Conservation (phyloP, 495 filamentous ascomycete genomes). For the Clavariopsis aquatica region DNA sequence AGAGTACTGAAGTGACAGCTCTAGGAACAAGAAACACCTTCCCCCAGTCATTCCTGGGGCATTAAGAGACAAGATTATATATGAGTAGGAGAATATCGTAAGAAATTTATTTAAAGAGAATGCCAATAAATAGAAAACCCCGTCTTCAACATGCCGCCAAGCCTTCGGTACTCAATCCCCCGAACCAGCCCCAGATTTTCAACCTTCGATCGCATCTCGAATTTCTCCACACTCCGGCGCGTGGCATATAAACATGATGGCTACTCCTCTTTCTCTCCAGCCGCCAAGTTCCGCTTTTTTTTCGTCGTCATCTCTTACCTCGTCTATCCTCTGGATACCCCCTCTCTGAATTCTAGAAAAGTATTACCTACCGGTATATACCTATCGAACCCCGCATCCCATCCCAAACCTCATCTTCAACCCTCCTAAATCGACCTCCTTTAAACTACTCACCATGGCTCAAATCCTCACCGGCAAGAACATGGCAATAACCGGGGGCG, state of each 20-base stretch:
- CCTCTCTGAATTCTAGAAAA: conserved; percentile 65
- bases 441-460: conserved; percentile 14
- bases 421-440: not conserved
- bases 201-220: conserved; percentile 50
- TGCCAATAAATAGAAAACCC: too few relatives aligned
- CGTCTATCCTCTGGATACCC: conserved; percentile 77
- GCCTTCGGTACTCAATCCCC: conserved; percentile 26
- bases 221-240: conserved; percentile 47
- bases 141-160: not conserved
- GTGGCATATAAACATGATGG: conserved; percentile 81
- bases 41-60: too few relatives aligned
- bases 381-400: not conserved
- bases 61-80: too few relatives aligned
- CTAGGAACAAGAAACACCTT: too few relatives aligned
- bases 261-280: conserved; percentile 72
- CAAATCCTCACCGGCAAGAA: conserved; percentile 44
- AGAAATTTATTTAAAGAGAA: not conserved
- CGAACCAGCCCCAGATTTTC: conserved; percentile 40
- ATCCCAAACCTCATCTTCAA: not conserved
- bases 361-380: too few relatives aligned
- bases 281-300: conserved; percentile 44
- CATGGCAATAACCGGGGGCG: conserved; percentile 45
- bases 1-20: too few relatives aligned
- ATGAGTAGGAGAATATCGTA: too few relatives aligned
- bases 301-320: conserved; percentile 5